phyloP scores from a whole-genome alignment of 306 rosid species.

The Inga leiocalycina region DNA sequence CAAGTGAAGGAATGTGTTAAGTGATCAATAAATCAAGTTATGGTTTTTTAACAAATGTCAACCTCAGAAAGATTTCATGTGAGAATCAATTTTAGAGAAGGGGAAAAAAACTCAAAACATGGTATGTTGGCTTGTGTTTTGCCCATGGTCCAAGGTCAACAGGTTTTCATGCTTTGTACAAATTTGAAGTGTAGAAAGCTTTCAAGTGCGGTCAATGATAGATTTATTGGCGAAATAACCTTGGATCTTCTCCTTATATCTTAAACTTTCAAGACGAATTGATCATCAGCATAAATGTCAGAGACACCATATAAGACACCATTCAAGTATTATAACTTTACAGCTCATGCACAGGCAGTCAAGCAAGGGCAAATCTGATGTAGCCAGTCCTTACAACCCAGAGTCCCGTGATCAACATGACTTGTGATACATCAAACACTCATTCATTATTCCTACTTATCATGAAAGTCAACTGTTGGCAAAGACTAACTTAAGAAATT shows the following conservation, averaged over 20 bases:
- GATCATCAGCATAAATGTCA: neutral
- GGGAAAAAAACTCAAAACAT: neutral
- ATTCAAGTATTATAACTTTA: constrained; percentile 11
- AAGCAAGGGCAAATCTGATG: neutral
- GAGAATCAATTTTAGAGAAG: neutral
- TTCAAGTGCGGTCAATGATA: neutral
- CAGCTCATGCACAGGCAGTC: neutral
- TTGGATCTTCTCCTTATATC: neutral
- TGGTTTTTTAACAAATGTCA: neutral
- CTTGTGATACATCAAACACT: neutral
- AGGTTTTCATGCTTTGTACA: neutral
- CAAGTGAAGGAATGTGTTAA: neutral
- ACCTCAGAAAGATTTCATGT: neutral
- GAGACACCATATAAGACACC: neutral
- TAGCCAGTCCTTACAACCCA: neutral
- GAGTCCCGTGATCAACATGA: neutral
- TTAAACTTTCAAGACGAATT: neutral
- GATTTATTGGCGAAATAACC: neutral
- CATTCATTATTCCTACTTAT: neutral
- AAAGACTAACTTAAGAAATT: neutral
- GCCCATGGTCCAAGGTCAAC: neutral
- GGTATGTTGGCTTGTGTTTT: neutral
- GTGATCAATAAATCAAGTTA: neutral
- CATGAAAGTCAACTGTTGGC: neutral
- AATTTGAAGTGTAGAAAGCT: neutral